Evolutionary conservation across 257 asterid genomes (phyloP).

Genomic region (Solanum rostratum): DNA sequence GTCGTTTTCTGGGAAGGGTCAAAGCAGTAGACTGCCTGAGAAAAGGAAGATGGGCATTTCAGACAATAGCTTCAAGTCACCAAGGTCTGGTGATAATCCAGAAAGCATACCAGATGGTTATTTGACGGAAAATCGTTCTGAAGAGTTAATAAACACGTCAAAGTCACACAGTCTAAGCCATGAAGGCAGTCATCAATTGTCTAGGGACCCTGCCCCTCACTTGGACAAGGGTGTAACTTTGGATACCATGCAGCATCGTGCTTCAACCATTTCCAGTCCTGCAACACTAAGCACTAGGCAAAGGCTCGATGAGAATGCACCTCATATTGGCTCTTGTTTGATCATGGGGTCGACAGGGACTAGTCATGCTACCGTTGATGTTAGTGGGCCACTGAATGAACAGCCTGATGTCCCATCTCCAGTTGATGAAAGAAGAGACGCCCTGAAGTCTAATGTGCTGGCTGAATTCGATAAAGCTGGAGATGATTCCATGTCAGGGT

Average conservation of each 20-base stretch:
- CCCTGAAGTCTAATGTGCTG: slow-evolving; percentile 9
- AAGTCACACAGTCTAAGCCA: not conserved
- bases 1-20: slow-evolving; percentile 21
- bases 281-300: slow-evolving; percentile 3
- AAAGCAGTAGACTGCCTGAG: slow-evolving; percentile 16
- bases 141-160: not conserved
- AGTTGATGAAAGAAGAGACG: slow-evolving; percentile 4
- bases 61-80: slow-evolving; percentile 26
- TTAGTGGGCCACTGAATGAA: slow-evolving; percentile 14
- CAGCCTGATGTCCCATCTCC: slow-evolving; percentile 12
- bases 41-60: slow-evolving; percentile 29
- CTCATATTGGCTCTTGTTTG: slow-evolving; percentile 12
- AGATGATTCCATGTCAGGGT: slow-evolving; percentile 6
- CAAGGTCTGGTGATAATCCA: slow-evolving; percentile 9
- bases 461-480: slow-evolving; percentile 17
- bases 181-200: not conserved
- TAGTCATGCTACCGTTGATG: slow-evolving; percentile 12
- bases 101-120: slow-evolving; percentile 15
- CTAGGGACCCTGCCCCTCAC: not conserved
- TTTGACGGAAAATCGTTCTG: slow-evolving; percentile 6
- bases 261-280: not conserved
- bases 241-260: not conserved
- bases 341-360: slow-evolving; percentile 14
- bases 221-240: not conserved
- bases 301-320: slow-evolving; percentile 19